Percentiles rank a stretch among this genome's conserved stretches.
phyloP scores from a whole-genome alignment of 2,329 filamentous ascomycete genomes.

The Aureobasidium sp. region DNA sequence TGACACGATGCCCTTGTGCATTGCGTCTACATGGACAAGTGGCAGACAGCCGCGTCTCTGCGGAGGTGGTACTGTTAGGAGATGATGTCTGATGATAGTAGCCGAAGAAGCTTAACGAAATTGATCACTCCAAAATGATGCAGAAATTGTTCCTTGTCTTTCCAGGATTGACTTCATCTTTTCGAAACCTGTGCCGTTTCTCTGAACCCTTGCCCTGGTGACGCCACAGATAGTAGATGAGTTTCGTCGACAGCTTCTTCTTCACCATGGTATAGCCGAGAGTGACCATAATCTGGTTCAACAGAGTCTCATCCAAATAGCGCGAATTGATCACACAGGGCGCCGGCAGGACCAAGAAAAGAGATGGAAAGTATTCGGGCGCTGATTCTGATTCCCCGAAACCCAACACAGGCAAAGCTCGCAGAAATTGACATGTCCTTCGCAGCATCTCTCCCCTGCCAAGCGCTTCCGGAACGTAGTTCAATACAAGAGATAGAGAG shows the following conservation, averaged over 20 bases:
- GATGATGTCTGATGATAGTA: neutral
- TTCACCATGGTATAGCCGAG: constrained; percentile 61
- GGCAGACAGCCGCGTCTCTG: neutral
- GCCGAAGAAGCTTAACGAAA: neutral
- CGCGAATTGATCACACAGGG: constrained; percentile 85
- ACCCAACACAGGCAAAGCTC: constrained; percentile 15
- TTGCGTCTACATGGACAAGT: neutral
- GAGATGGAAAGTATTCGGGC: constrained; percentile 47
- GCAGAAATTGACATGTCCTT: constrained; percentile 64
- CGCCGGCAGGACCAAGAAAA: constrained; percentile 85
- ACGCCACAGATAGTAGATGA: constrained; percentile 85
- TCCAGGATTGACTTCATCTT: constrained; percentile 70
- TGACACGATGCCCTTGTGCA: neutral
- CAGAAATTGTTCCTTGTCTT: constrained; percentile 81
- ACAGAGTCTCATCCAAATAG: constrained; percentile 65
- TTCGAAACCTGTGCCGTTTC: constrained; percentile 45
- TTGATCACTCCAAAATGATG: constrained; percentile 50
- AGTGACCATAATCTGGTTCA: constrained; percentile 64
- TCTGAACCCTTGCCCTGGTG: constrained; percentile 28
- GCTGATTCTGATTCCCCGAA: constrained; percentile 19
- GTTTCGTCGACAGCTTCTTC: constrained; percentile 68
- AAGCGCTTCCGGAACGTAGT: constrained; percentile 75
- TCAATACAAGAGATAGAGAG: constrained; percentile 84
- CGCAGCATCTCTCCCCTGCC: constrained; percentile 77
- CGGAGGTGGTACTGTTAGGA: neutral